A percentile compares a stretch with the other conserved stretches of the same genome.
These are phyloP conservation scores for Rosa rugosa DNA, from an alignment of 306 rosid species.

Conservation along the genomic window DNA sequence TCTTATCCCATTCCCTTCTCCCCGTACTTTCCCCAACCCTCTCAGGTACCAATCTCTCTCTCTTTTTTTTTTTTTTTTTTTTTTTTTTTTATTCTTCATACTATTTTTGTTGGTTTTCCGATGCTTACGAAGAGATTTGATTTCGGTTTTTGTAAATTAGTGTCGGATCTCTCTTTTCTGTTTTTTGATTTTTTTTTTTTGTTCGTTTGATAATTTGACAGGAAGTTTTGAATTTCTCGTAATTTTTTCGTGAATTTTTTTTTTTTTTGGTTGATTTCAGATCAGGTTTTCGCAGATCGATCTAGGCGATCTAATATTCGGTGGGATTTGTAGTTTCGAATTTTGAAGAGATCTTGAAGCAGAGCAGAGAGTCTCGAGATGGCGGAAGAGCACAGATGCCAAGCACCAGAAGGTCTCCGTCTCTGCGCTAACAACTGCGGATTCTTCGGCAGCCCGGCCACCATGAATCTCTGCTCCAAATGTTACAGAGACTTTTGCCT, in stretches of 20 bases:
- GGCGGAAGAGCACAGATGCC: slow-evolving; percentile 95
- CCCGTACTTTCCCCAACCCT: neutral
- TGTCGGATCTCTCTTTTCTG: neutral
- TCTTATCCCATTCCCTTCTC: slow-evolving; percentile 7
- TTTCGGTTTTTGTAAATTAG: neutral
- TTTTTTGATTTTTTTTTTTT: neutral
- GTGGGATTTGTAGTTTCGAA: neutral
- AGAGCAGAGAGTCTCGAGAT: slow-evolving; percentile 20
- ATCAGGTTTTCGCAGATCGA: neutral
- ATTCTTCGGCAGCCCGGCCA: slow-evolving; percentile 84
- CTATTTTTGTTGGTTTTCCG: neutral
- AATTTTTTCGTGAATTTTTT: neutral
- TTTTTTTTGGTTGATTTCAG: neutral
- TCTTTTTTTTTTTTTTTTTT: neutral
- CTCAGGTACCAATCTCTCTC: slow-evolving; percentile 30
- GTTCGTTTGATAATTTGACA: too few species aligned
- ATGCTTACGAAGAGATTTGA: neutral
- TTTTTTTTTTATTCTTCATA: neutral
- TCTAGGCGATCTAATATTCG: slow-evolving; percentile 4
- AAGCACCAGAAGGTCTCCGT: slow-evolving; percentile 81
- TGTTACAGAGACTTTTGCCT: slow-evolving; percentile 66
- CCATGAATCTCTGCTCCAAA: slow-evolving; percentile 91
- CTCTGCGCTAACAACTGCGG: slow-evolving; percentile 93
- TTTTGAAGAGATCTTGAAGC: neutral
- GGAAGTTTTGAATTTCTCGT: neutral